Conservation (phyloP, 1,284 basidiomycete genomes). For the Phellinidium pouzarii region DNA sequence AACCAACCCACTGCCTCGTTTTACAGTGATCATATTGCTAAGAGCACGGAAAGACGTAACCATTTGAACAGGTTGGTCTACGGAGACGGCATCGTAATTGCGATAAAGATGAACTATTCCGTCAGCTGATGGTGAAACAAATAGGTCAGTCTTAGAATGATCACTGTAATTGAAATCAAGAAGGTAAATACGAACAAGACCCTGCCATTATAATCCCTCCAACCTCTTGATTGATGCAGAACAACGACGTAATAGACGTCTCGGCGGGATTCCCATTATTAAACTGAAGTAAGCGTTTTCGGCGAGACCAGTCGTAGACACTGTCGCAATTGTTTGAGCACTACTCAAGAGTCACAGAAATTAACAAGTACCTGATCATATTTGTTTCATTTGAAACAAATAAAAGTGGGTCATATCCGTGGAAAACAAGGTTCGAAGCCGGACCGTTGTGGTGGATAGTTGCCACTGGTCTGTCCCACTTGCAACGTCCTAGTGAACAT, state of each 20-base stretch:
- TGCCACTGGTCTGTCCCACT: constrained; percentile 80
- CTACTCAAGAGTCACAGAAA: constrained; percentile 10
- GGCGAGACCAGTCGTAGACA: constrained; percentile 92
- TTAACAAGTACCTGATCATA: constrained; percentile 67
- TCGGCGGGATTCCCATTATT: constrained; percentile 83
- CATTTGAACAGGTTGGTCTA: constrained; percentile 69
- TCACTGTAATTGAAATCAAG: not conserved
- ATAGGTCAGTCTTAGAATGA: constrained; percentile 3
- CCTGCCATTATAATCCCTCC: constrained; percentile 87
- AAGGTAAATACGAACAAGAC: constrained; percentile 51
- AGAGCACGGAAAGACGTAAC: constrained; percentile 92
- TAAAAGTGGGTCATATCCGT: constrained; percentile 88
- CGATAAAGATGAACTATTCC: constrained; percentile 89
- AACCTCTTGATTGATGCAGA: constrained; percentile 95
- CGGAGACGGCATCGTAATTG: constrained; percentile 72
- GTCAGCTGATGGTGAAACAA: constrained; percentile 52
- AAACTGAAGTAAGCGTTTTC: constrained; percentile 75
- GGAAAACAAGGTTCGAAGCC: constrained; percentile 81
- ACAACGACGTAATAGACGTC: constrained; percentile 82
- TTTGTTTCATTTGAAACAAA: constrained; percentile 84
- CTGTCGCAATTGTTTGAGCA: constrained; percentile 33
- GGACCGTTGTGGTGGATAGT: constrained; percentile 65
- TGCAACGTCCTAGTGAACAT: constrained; percentile 35
- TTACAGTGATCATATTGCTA: constrained; percentile 68
- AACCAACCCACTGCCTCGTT: constrained; percentile 77